phyloP scores from a whole-genome alignment of 768 basidiomycete species.

The Termitomyces titanicus region DNA sequence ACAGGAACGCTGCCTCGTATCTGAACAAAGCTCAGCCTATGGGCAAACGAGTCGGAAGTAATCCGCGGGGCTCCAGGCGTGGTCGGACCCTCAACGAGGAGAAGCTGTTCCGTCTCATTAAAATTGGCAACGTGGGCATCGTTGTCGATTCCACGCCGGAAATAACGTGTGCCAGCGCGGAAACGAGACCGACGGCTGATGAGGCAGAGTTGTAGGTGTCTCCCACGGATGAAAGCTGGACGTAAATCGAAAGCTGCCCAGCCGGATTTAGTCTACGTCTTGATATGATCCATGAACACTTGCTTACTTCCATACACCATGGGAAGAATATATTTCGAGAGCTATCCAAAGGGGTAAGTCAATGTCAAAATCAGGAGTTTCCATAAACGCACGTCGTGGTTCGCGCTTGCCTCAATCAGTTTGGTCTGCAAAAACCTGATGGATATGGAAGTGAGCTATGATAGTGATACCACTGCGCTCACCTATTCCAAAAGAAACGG shows the following conservation, averaged over 20 bases:
- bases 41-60: constrained; percentile 43
- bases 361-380: background rate
- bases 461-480: constrained; percentile 6
- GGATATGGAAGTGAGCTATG: constrained; percentile 8
- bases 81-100: constrained; percentile 64
- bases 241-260: constrained; percentile 81
- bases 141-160: constrained; percentile 87
- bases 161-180: constrained; percentile 96
- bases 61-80: constrained; percentile 35
- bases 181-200: constrained; percentile 93
- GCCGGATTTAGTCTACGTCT: constrained; percentile 4
- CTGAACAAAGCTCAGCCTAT: constrained; percentile 85
- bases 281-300: background rate
- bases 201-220: constrained; percentile 78
- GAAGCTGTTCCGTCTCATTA: constrained; percentile 96
- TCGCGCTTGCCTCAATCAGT: constrained; percentile 38
- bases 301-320: constrained; percentile 91
- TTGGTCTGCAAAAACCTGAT: constrained; percentile 35
- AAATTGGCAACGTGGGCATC: constrained; percentile 94
- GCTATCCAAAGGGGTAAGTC: constrained; percentile 41
- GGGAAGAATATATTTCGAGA: constrained; percentile 86
- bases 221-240: constrained; percentile 68
- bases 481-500: constrained; percentile 98
- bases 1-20: constrained; percentile 91
- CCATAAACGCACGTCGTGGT: constrained; percentile 56